phyloP scores from a whole-genome alignment of 2,329 filamentous ascomycete species.

The Fusarium secorum region DNA sequence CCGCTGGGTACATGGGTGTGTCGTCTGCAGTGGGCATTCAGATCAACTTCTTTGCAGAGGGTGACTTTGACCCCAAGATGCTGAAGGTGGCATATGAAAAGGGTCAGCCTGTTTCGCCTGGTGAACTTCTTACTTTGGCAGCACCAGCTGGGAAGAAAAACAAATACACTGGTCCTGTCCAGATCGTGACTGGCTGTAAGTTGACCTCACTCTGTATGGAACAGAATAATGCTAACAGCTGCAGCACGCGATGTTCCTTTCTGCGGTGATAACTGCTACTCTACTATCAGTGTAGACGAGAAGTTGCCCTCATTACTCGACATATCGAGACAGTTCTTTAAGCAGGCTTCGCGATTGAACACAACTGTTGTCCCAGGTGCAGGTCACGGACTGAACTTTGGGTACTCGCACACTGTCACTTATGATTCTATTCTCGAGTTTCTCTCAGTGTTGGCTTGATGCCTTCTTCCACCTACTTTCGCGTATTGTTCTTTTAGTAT shows the following conservation, averaged over 20 bases:
- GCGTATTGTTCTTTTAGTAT: neutral
- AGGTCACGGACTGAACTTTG: slow-evolving; percentile 61
- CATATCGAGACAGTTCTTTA: slow-evolving; percentile 52
- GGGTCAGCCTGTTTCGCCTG: slow-evolving; percentile 65
- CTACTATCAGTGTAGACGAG: slow-evolving; percentile 49
- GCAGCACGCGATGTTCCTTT: slow-evolving; percentile 61
- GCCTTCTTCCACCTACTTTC: neutral
- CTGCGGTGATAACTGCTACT: slow-evolving; percentile 68
- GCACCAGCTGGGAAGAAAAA: slow-evolving; percentile 46
- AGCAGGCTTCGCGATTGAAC: slow-evolving; percentile 57
- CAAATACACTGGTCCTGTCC: slow-evolving; percentile 61
- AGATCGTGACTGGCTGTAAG: slow-evolving; percentile 65
- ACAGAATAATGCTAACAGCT: slow-evolving; percentile 6
- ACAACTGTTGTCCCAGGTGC: slow-evolving; percentile 62
- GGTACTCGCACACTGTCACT: slow-evolving; percentile 45
- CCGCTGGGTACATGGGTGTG: slow-evolving; percentile 62
- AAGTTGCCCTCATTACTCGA: slow-evolving; percentile 54
- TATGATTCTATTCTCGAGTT: slow-evolving; percentile 52
- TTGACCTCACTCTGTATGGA: neutral
- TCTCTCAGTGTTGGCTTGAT: slow-evolving; percentile 31
- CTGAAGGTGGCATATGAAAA: slow-evolving; percentile 54
- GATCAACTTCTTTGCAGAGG: slow-evolving; percentile 60
- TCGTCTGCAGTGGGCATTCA: slow-evolving; percentile 58
- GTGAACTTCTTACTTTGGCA: slow-evolving; percentile 66
- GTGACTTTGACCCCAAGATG: slow-evolving; percentile 63